Base-by-base conservation (phyloP, 2,329 filamentous ascomycete genomes). In the Phoma sp. region DNA sequence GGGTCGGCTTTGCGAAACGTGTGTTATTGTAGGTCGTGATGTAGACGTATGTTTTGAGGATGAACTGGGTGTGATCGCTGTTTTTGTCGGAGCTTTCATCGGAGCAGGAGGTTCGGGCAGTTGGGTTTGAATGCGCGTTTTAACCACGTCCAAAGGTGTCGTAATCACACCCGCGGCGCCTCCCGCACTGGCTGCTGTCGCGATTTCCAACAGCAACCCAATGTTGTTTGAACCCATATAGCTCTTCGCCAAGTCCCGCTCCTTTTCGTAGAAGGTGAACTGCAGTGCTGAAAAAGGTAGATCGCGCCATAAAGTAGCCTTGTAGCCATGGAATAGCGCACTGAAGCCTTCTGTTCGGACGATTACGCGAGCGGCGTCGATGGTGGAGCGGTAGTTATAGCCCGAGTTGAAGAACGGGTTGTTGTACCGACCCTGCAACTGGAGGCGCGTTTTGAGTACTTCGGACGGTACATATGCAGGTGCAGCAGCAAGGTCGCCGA, bases 191-290 rank as follows among this genome's bases (percentile, higher is more conserved):
- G 91, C 92, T 15, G 93, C 95, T 0, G 95, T 99, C 13, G 96
- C 76, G 22, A 98, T 88, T 74, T 99, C 95, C 33, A 98, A 76
- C 0, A 87, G 83, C 31, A 96, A 77, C 0, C 95, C 95, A 48
- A 99, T 96, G 55, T 97, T 91, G 53, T 88, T 85, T 59, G 88
- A 89, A 31, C 89, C 86, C 70, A 90, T 88, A 82, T 89, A 96
- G 48, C 86, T 76, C 69, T 89, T 89, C 0, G 95, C 93, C 82
- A 91, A 85, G 40, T 83, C 86, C 68, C 93, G 91, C 72, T 93
- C 93, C 75, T 98, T 91, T 76, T 99, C 95, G 80, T 96, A 99
- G 74, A 99, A 97, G 69, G 96, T 94, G 76, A 99, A 98, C 72
- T 99, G 95, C 10, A 99, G 79, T 0, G 95, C 95, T 0, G 94